These are phyloP conservation scores for Conticribra guillardii DNA, from an alignment of 108 stramenopile genomes.

Conservation along the genomic window DNA sequence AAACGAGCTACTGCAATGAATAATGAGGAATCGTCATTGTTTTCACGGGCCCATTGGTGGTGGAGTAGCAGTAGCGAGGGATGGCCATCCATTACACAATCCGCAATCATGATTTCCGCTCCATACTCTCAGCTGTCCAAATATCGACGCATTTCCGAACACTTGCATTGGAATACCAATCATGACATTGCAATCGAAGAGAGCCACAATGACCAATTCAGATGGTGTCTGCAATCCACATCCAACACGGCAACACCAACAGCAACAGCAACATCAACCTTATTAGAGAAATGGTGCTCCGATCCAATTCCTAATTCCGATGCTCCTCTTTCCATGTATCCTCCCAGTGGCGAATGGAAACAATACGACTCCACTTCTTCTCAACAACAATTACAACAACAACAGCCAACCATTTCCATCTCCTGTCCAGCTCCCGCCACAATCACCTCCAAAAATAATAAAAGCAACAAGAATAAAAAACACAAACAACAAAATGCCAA, in stretches of 20 bases:
- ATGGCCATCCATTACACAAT: slow-evolving; percentile 44
- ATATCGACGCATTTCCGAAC: background rate
- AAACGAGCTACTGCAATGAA: too few species aligned
- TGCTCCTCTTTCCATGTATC: slow-evolving; percentile 9
- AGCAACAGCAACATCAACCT: too few species aligned
- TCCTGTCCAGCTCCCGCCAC: slow-evolving; percentile 28
- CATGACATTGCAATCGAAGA: slow-evolving; percentile 34
- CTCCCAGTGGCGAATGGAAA: slow-evolving; percentile 31
- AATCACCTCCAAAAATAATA: background rate
- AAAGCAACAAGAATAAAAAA: slow-evolving; percentile 3
- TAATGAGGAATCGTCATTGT: slow-evolving; percentile 10
- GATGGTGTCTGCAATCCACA: slow-evolving; percentile 27
- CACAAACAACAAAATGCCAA: slow-evolving; percentile 29
- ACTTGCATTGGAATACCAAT: background rate
- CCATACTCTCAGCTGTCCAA: slow-evolving; percentile 26
- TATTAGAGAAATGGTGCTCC: slow-evolving; percentile 30
- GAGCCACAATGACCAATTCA: background rate
- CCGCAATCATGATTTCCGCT: slow-evolving; percentile 22
- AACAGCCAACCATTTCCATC: slow-evolving; percentile 10
- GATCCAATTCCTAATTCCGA: slow-evolving; percentile 5
- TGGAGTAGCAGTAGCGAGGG: background rate
- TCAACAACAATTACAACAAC: background rate
- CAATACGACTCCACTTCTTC: background rate
- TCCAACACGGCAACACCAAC: too few species aligned
- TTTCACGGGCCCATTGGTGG: background rate